phyloP scores from a whole-genome alignment of 1,139 yeast genomes.

The Sporopachydermia cereana region DNA sequence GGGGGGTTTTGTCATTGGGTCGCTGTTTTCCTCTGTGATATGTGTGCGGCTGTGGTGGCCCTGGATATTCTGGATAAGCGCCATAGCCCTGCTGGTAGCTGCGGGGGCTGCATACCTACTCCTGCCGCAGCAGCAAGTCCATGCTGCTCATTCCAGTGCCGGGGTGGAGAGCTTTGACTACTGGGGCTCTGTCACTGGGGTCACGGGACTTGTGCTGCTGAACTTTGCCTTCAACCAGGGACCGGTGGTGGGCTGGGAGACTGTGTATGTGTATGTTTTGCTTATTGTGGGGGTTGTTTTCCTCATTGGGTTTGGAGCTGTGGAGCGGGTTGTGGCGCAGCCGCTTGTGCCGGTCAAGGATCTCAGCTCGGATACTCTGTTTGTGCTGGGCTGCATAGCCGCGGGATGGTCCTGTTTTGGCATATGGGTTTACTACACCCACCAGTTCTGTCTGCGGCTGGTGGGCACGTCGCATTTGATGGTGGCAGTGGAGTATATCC shows the following conservation, averaged over 20 bases:
- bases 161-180: conserved; percentile 30
- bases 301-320: conserved; percentile 26
- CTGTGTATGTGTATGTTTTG: conserved; percentile 36
- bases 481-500: conserved; percentile 30
- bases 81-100: conserved; percentile 27
- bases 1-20: conserved; percentile 41
- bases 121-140: conserved; percentile 28
- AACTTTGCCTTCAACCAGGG: conserved; percentile 54
- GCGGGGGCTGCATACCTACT: conserved; percentile 26
- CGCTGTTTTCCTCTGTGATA: conserved; percentile 34
- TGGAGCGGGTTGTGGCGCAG: conserved; percentile 26
- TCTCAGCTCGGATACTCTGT: conserved; percentile 31
- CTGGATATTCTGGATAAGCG: conserved; percentile 41
- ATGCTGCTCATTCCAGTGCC: conserved; percentile 18
- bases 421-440: conserved; percentile 39
- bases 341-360: conserved; percentile 39
- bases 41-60: conserved; percentile 40
- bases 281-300: conserved; percentile 36
- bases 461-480: conserved; percentile 27
- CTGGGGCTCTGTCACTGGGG: conserved; percentile 35
- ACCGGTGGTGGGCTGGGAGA: conserved; percentile 46
- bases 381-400: conserved; percentile 37
- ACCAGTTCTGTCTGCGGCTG: conserved; percentile 27
- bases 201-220: conserved; percentile 36
- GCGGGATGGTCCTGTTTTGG: conserved; percentile 57